Base-by-base conservation (phyloP, 2,329 filamentous ascomycete species). In the Corinectria fuckeliana region DNA sequence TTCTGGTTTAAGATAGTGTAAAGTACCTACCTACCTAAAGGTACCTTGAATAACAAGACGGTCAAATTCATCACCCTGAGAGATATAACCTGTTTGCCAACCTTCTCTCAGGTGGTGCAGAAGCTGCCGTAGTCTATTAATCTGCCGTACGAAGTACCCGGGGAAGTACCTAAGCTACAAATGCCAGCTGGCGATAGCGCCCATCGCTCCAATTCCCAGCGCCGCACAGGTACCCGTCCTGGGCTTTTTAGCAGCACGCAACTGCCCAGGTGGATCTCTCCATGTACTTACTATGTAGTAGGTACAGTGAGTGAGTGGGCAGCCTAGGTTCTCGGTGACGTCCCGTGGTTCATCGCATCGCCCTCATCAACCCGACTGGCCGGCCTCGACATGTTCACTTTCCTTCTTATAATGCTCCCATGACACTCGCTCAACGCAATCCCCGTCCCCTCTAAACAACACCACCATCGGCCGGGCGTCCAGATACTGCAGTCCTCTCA, bases 211-310 rank as follows among this genome's bases (percentile, higher is more conserved):
- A 26, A 32, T 13, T 26, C 5, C 5, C 49, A 58, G 41, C 34
- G 36, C 55, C 49, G 55, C 55, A 58, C 34, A 38, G 48, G 55
- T 48, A 57, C 55, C 55, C 34, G 55, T 58, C 42, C 41, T 20
- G 36, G 38, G 25, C 49, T 34, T 45, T n/a, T 53, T 58, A 58
- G 55, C 49, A 58, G 55, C 44, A 16, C 32, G 8, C 20, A 34
- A 32, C n/a, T n/a, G n/a, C n/a, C n/a, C 42, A 28, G 42, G 42
- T 45, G 42, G 42, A 45, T 45, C 42, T 45, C 14, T 6, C 42
- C 42, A 45, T 45, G 42, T 26, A 45, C 20, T n/a, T n/a, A n/a
- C n/a, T n/a, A n/a, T n/a, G n/a, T n/a, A n/a, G n/a, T n/a, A n/a
- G n/a, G n/a, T n/a, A n/a, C 26, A 28, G 26, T 28, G 10, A 30